A percentile compares a stretch with the other conserved stretches of the same genome.
Conservation (phyloP, 2,329 filamentous ascomycete genomes). For the Clarireedia homoeocarpa region DNA sequence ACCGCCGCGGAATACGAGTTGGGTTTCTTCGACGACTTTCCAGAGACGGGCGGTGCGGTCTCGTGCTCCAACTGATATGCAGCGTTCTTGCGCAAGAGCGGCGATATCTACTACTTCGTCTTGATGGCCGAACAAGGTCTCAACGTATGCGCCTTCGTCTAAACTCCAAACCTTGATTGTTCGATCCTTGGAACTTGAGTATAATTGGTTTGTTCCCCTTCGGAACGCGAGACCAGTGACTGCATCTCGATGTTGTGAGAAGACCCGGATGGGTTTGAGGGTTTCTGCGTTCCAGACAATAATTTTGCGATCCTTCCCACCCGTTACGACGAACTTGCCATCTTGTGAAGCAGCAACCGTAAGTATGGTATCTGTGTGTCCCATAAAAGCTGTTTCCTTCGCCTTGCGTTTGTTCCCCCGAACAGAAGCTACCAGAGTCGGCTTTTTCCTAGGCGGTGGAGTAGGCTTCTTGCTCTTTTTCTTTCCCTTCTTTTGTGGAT, state of each 20-base stretch:
- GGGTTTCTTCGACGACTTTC: constrained; percentile 94
- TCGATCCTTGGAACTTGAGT: constrained; percentile 82
- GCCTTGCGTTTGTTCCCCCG: constrained; percentile 54
- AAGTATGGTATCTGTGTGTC: constrained; percentile 75
- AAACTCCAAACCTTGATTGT: constrained; percentile 95
- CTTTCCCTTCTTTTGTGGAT: constrained; percentile 40
- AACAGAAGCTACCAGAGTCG: constrained; percentile 53
- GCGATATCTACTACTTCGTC: constrained; percentile 82
- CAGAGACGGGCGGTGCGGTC: constrained; percentile 88
- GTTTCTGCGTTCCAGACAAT: constrained; percentile 82
- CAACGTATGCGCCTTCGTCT: constrained; percentile 86
- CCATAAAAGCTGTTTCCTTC: constrained; percentile 59
- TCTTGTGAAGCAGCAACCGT: constrained; percentile 81
- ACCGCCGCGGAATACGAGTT: constrained; percentile 89
- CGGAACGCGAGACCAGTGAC: constrained; percentile 82
- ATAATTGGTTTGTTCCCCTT: constrained; percentile 82
- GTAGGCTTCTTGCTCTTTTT: constrained; percentile 51
- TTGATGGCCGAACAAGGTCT: constrained; percentile 94
- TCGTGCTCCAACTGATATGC: constrained; percentile 81
- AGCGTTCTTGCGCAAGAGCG: constrained; percentile 76
- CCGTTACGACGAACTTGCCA: constrained; percentile 85
- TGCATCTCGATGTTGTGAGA: constrained; percentile 85
- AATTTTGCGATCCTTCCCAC: constrained; percentile 74
- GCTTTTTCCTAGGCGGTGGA: constrained; percentile 52
- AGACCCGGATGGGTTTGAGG: constrained; percentile 71